Evolutionary conservation across 2,329 filamentous ascomycete genomes (phyloP).

Genomic region (Xylogone sp.): DNA sequence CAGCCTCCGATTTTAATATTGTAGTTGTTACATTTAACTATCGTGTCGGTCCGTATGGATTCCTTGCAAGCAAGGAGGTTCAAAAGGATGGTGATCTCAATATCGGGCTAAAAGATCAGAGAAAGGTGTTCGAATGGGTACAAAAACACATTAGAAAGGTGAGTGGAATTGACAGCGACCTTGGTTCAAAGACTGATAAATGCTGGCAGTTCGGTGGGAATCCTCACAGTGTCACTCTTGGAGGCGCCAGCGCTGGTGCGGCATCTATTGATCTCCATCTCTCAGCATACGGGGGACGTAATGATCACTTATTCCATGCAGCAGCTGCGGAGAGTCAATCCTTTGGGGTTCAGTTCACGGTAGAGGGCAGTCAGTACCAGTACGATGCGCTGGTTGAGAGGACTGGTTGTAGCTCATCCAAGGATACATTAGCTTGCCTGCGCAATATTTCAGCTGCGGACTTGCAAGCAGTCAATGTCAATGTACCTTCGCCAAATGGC

Average conservation of each 20-base stretch:
- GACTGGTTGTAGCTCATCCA: conserved; percentile 34
- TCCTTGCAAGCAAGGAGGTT: conserved; percentile 58
- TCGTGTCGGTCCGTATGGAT: conserved; percentile 70
- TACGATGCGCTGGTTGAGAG: conserved; percentile 44
- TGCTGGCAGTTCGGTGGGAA: conserved; percentile 61
- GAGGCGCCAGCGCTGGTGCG: conserved; percentile 66
- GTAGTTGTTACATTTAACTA: conserved; percentile 74
- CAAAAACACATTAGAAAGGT: conserved; percentile 55
- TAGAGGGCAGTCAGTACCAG: conserved; percentile 36
- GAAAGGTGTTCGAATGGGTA: conserved; percentile 67
- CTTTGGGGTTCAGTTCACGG: conserved; percentile 44
- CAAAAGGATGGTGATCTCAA: conserved; percentile 51
- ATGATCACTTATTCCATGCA: conserved; percentile 47
- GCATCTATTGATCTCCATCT: conserved; percentile 63
- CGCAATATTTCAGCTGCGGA: conserved; percentile 36
- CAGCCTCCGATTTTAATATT: conserved; percentile 55
- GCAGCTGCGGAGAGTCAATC: conserved; percentile 49
- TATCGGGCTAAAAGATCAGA: conserved; percentile 67
- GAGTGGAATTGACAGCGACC: conserved; percentile 6
- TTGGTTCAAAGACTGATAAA: background rate
- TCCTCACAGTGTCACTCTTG: conserved; percentile 62
- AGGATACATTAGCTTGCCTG: conserved; percentile 42
- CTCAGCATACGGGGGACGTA: conserved; percentile 46
- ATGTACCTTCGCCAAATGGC: conserved; percentile 32
- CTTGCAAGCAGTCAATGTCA: conserved; percentile 38